Percentiles rank a stretch among this genome's conserved stretches.
Conservation (phyloP, 2,329 filamentous ascomycete species). For the Penicillium sp. region DNA sequence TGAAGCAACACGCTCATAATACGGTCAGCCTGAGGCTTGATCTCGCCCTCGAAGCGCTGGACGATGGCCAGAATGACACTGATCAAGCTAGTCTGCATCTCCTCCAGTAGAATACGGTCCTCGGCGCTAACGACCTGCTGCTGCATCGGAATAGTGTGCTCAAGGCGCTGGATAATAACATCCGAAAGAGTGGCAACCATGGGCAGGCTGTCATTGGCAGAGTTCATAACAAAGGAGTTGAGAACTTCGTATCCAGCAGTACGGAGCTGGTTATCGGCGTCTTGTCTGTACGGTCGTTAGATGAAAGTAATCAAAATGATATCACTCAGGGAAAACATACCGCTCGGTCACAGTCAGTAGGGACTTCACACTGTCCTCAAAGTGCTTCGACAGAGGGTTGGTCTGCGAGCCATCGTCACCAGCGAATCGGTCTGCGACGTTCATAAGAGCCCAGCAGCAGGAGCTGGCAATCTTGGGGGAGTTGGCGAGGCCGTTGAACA, state of each 20-base stretch:
- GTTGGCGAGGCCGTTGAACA: slow-evolving; percentile 82
- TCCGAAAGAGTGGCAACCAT: slow-evolving; percentile 75
- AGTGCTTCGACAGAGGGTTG: slow-evolving; percentile 83
- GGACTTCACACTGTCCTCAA: slow-evolving; percentile 80
- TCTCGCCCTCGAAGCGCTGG: slow-evolving; percentile 80
- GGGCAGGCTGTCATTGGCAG: slow-evolving; percentile 73
- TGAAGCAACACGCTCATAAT: slow-evolving; percentile 86
- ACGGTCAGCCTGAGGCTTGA: slow-evolving; percentile 78
- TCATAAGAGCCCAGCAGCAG: slow-evolving; percentile 99
- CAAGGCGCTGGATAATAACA: slow-evolving; percentile 80
- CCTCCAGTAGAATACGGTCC: slow-evolving; percentile 88
- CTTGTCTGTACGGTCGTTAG: slow-evolving; percentile 39
- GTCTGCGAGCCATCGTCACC: slow-evolving; percentile 68
- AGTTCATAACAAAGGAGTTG: slow-evolving; percentile 84
- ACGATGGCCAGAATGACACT: slow-evolving; percentile 88
- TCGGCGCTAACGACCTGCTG: slow-evolving; percentile 92
- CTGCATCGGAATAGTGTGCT: slow-evolving; percentile 82
- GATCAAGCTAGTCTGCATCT: slow-evolving; percentile 92
- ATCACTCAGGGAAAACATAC: slow-evolving; percentile 23
- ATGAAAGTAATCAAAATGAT: not conserved
- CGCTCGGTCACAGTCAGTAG: slow-evolving; percentile 78
- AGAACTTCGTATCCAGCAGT: slow-evolving; percentile 96
- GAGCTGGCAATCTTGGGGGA: slow-evolving; percentile 95
- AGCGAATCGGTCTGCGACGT: slow-evolving; percentile 88
- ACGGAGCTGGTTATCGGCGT: slow-evolving; percentile 77